Evolutionary conservation across 768 basidiomycete genomes (phyloP).

Genomic region (Naematelia encephala): DNA sequence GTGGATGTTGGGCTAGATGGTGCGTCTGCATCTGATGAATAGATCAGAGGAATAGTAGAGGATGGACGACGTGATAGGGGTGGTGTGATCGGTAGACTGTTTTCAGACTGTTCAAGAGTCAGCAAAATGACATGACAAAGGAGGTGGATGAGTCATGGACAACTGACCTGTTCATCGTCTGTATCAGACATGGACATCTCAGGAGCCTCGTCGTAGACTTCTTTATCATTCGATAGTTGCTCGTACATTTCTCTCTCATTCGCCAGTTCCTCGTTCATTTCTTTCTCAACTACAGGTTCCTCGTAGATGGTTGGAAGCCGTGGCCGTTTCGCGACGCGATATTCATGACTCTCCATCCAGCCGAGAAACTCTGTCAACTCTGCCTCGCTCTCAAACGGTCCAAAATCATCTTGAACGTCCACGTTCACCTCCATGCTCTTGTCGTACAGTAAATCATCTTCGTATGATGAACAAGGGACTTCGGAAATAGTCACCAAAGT

Average conservation of each 20-base stretch:
- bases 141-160: no score
- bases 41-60: background rate
- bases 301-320: background rate
- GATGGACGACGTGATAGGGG: background rate
- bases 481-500: background rate
- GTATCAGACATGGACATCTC: background rate
- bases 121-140: background rate
- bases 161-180: background rate
- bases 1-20: no score
- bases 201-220: background rate
- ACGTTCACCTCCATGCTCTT: background rate
- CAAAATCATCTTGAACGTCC: background rate
- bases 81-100: background rate
- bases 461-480: background rate
- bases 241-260: no score
- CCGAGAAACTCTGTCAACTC: background rate
- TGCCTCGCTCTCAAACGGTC: background rate
- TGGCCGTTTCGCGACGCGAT: background rate
- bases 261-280: no score
- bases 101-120: background rate
- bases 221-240: no score
- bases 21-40: background rate
- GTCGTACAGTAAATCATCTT: background rate
- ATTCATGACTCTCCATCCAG: background rate
- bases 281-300: no score